These are phyloP conservation scores for Avena sativa DNA, from an alignment of 176 grass and related monocot species.

Conservation along the genomic window DNA sequence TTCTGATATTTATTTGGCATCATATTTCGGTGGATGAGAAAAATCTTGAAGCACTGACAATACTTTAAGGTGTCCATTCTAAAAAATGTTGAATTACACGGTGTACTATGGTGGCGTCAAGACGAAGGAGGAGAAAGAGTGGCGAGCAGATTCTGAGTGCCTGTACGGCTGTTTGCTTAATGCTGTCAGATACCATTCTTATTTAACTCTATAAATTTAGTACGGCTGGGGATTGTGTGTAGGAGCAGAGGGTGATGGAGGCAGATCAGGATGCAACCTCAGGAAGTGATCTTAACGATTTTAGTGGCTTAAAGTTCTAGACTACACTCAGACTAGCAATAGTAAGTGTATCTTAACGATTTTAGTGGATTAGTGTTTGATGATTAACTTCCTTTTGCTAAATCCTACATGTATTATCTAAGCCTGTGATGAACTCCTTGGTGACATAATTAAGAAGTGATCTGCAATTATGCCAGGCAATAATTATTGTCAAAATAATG, in stretches of 20 bases:
- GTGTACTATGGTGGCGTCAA: conserved; percentile 78
- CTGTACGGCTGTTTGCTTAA: conserved; percentile 20
- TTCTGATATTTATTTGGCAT: neutral
- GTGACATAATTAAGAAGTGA: too few relatives aligned
- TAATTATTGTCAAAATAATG: too few relatives aligned
- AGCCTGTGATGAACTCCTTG: too few relatives aligned
- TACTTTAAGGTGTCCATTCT: conserved; percentile 67
- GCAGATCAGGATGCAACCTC: conserved; percentile 74
- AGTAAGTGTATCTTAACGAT: too few relatives aligned
- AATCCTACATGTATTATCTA: too few relatives aligned
- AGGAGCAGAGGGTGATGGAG: conserved; percentile 84
- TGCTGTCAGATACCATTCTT: neutral
- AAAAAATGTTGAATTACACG: conserved; percentile 73
- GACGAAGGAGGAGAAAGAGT: conserved; percentile 80
- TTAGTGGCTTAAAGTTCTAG: too few relatives aligned
- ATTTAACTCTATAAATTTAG: conserved; percentile 4
- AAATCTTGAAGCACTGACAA: neutral
- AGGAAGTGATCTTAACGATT: conserved; percentile 36
- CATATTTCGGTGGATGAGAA: neutral
- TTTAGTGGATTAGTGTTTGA: too few relatives aligned
- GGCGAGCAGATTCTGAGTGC: conserved; percentile 69
- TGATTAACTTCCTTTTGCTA: too few relatives aligned
- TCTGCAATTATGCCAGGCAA: too few relatives aligned
- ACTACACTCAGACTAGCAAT: too few relatives aligned
- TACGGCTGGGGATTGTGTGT: neutral